Evolutionary conservation across 345 rosid species (phyloP), one percentile per base, ranked within the genome.

Genomic region (Lagerstroemia speciosa): DNA sequence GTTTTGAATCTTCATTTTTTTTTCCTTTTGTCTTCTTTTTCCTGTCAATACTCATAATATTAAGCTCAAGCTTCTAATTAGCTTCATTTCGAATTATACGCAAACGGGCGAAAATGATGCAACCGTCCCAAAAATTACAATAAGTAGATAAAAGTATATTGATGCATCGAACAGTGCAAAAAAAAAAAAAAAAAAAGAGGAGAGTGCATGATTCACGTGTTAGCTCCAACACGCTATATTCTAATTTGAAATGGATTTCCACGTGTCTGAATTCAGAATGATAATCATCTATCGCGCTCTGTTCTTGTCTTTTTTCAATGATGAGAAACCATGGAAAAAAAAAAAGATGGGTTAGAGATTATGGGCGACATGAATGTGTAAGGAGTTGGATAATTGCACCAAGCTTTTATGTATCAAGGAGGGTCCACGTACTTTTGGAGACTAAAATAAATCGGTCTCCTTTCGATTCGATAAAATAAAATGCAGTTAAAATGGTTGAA

Each of bases 1-100:
- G 33, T 57, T 72, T 72, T 43, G 66, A 57, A 72, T 66, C 75
- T 31, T 58, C 40, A 36, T n/a, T 52, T 17, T 20, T 36, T 36
- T 15, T 26, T 69, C 10, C 10, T 11, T 2, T 26, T 15, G 15
- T 48, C 62, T 50, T 67, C 60, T 27, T 34, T 37, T 61, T 36
- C 22, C 11, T 17, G 24, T 31, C 50, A 17, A 16, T 45, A 11
- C 29, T 20, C 37, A 45, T 45, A n/a, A n/a, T n/a, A n/a, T n/a
- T n/a, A n/a, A n/a, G n/a, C n/a, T n/a, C n/a, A n/a, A n/a, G n/a
- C n/a, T n/a, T n/a, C n/a, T n/a, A n/a, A n/a, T n/a, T n/a, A n/a
- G n/a, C n/a, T n/a, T n/a, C n/a, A n/a, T n/a, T n/a, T n/a, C n/a
- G n/a, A n/a, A n/a, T n/a, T n/a, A n/a, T n/a, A n/a, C n/a, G n/a